These are phyloP conservation scores for Eucalyptus cloeziana DNA, from an alignment of 345 rosid species.

Conservation along the genomic window DNA sequence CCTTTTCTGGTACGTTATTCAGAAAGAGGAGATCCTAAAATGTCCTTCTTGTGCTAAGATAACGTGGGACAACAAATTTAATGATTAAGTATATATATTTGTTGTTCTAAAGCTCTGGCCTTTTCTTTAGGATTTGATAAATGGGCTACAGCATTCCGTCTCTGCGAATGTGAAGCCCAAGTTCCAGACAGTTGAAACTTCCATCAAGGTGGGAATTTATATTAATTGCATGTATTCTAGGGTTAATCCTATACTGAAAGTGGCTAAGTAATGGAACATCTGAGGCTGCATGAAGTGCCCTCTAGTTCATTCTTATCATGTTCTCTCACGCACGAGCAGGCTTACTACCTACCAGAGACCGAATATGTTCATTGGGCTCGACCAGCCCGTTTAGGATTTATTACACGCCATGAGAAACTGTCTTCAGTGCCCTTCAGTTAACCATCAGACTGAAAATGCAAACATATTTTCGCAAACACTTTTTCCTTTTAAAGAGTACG, in stretches of 20 bases:
- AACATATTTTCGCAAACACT: not conserved
- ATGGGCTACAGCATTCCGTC: constrained; percentile 76
- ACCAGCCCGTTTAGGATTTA: constrained; percentile 51
- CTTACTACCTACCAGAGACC: constrained; percentile 83
- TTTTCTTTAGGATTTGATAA: constrained; percentile 60
- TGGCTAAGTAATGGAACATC: not conserved
- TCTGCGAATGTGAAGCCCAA: constrained; percentile 54
- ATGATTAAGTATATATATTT: not conserved
- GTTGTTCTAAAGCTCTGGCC: not conserved
- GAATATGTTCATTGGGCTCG: constrained; percentile 93
- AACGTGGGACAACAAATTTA: not conserved
- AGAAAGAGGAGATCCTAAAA: not conserved
- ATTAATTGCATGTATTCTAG: not conserved
- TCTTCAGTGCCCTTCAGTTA: not conserved
- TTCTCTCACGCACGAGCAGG: constrained; percentile 28
- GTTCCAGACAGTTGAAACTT: constrained; percentile 67
- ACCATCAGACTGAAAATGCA: not conserved
- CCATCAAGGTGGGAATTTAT: constrained; percentile 49
- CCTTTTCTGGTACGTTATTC: not conserved
- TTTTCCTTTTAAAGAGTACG: constrained; percentile 43
- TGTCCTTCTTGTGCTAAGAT: not conserved
- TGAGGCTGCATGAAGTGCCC: not conserved
- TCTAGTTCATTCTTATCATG: not conserved
- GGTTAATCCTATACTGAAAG: not conserved
- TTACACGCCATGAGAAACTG: not conserved